Base-by-base conservation (phyloP, 2,329 filamentous ascomycete species). In the Ophiognomonia clavigignenti-juglandacearum region DNA sequence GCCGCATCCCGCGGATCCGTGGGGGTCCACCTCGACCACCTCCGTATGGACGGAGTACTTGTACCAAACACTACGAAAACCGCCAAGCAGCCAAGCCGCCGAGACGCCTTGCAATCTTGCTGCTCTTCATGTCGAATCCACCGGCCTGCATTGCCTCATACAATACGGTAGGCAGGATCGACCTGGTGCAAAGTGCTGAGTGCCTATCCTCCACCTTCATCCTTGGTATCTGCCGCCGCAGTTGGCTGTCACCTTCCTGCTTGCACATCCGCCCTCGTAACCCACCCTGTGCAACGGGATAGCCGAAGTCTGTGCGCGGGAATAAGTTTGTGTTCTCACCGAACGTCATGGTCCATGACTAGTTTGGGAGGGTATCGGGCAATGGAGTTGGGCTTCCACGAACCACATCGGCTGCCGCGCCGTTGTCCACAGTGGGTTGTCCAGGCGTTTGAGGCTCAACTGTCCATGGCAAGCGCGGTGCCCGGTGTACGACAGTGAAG, bases 51-150 rank as follows among this genome's bases (percentile, higher is more conserved):
- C n/a, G n/a, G n/a, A n/a, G n/a, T n/a, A 10, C 24, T 13, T 8
- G 18, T 24, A 13, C 32, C 32, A 14, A 10, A 16, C 4, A 20
- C n/a, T 32, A 23, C n/a, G n/a, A 19, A 16, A 16, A 22, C 23
- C 16, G 44, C 44, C 44, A 46, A 46, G 37, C 23, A 6, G 44
- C 32, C 43, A 34, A 45, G 43, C 26, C n/a, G 26, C 27, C 43
- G 26, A 22, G 18, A 14, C 35, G 35, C 35, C 35, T 26, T 29
- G 6, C 14, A 29, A 19, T 23, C 19, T 20, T 42, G 39, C 22
- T 26, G 22, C 40, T n/a, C n/a, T n/a, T n/a, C n/a, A n/a, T n/a
- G n/a, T n/a, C n/a, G n/a, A n/a, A n/a, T n/a, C n/a, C n/a, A n/a
- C n/a, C n/a, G n/a, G n/a, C n/a, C n/a, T n/a, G n/a, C n/a, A n/a